Base-by-base conservation (phyloP, 371 early-diverging fungal genomes). In the Entomophthora muscae region DNA sequence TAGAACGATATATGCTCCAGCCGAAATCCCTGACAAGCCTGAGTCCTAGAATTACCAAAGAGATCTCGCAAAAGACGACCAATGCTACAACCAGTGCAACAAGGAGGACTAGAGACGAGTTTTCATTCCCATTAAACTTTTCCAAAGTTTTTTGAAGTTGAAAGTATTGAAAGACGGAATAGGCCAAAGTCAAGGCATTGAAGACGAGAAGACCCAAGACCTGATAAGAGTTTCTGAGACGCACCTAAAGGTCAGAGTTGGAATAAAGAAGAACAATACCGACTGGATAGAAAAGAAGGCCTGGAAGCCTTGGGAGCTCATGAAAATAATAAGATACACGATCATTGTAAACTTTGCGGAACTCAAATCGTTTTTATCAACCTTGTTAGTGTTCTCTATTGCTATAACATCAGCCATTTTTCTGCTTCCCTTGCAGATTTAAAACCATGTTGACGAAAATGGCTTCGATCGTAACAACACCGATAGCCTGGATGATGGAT, bases 1-100 rank as follows among this genome's bases (percentile, higher is more conserved):
- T 90, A 72, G 86, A 83, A 72, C 92, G 92, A 74, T 91, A 94
- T 31, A 94, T 88, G 68, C 83, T 85, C 93, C 93, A 94, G 51
- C 93, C 93, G 76, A 90, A 94, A 70, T 90, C 88, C 57, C 81
- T 80, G 70, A 90, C 91, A 33, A 91, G 73, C 23, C 63, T 67
- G 62, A 68, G 70, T 5, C 65, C 71, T 12, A 73, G 53, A 65
- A 67, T 69, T 10, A 66, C 58, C 10, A 69, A 51, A 1, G 67
- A 32, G 10, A 64, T 57, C 52, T 71, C 68, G 0, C 66, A 64
- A 32, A 71, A 13, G 0, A 65, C 67, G 53, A 69, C 61, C 60
- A 71, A 60, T 26, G 55, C 66, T 42, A 66, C 67, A 23, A 69
- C 62, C 1, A 67, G 55, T 28, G 66, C 66, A 28, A 72, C 29